Evolutionary conservation across 306 rosid species (phyloP).

Genomic region (Trifolium subterraneum): DNA sequence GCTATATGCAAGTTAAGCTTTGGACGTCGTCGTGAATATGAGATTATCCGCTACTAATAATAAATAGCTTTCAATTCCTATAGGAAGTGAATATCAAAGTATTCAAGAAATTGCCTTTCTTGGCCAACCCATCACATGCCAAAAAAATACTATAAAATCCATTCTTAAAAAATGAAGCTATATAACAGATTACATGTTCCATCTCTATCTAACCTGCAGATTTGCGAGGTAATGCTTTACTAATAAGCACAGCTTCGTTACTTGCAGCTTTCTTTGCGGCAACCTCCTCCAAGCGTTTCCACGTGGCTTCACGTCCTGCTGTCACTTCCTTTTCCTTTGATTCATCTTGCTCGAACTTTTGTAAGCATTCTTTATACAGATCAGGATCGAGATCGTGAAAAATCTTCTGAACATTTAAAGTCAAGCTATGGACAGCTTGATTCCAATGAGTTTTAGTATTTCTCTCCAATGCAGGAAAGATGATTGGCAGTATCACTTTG

Average conservation of each 20-base stretch:
- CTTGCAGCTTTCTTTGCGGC: constrained; percentile 61
- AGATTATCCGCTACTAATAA: constrained; percentile 45
- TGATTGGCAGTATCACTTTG: constrained; percentile 70
- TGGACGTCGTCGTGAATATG: constrained; percentile 35
- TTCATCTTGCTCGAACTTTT: constrained; percentile 61
- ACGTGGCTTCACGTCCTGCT: constrained; percentile 62
- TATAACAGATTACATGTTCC: constrained; percentile 41
- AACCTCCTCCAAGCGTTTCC: constrained; percentile 76
- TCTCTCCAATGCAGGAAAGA: constrained; percentile 80
- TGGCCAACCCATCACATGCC: constrained; percentile 47
- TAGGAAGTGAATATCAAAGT: constrained; percentile 39
- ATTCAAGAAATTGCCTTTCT: constrained; percentile 43
- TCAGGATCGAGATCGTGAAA: constrained; percentile 73
- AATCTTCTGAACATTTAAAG: constrained; percentile 71
- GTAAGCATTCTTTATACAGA: constrained; percentile 68
- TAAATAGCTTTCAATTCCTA: constrained; percentile 42
- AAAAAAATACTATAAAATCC: constrained; percentile 44
- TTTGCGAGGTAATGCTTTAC: constrained; percentile 38
- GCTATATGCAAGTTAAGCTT: constrained; percentile 34
- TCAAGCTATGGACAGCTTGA: constrained; percentile 83
- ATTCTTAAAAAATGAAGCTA: constrained; percentile 50
- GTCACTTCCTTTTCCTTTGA: constrained; percentile 53
- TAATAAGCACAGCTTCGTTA: constrained; percentile 54
- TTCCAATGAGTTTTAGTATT: constrained; percentile 78
- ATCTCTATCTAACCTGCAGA: constrained; percentile 49